Evolutionary conservation across 768 basidiomycete species (phyloP).

Genomic region (Nidularia sp.): DNA sequence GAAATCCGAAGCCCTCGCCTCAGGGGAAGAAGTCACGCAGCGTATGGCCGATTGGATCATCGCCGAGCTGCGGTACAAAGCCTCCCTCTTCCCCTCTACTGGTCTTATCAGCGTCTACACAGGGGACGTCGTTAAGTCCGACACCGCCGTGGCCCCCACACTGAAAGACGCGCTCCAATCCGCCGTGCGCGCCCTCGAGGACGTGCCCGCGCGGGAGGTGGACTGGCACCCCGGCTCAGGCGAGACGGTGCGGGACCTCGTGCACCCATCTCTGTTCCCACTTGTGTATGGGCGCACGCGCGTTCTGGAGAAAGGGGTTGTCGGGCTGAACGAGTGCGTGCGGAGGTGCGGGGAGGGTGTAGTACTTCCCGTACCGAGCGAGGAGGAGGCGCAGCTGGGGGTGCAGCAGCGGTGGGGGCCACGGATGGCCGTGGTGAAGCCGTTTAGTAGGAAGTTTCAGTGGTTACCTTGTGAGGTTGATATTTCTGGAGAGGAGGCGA

Average conservation of each 20-base stretch:
- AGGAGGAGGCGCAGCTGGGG: not conserved
- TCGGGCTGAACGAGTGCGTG: constrained; percentile 8
- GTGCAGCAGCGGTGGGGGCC: not conserved
- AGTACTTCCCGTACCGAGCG: not conserved
- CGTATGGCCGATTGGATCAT: constrained; percentile 13
- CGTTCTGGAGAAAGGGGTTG: constrained; percentile 2
- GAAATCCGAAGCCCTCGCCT: constrained; percentile 7
- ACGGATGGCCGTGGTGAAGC: not conserved
- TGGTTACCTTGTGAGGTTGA: constrained; percentile 15
- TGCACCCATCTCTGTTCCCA: constrained; percentile 37
- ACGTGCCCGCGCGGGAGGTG: constrained; percentile 21
- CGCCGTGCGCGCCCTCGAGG: constrained; percentile 22
- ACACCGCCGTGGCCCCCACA: constrained; percentile 17
- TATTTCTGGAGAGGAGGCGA: constrained; percentile 7
- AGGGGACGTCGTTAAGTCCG: constrained; percentile 14
- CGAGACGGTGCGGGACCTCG: constrained; percentile 35
- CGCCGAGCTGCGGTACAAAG: constrained; percentile 12
- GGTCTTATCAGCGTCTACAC: constrained; percentile 9
- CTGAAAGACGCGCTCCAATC: constrained; percentile 12
- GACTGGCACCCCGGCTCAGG: constrained; percentile 44
- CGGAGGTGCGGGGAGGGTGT: constrained; percentile 7
- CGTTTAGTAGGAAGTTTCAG: constrained; percentile 13
- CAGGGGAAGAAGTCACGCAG: constrained; percentile 7
- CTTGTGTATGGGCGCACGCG: constrained; percentile 25
- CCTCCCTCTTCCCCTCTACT: constrained; percentile 2